A percentile compares a stretch with the other conserved stretches of the same genome.
These are phyloP conservation scores for Claviceps fusiformis DNA, from an alignment of 2,329 filamentous ascomycete genomes.

Conservation along the genomic window DNA sequence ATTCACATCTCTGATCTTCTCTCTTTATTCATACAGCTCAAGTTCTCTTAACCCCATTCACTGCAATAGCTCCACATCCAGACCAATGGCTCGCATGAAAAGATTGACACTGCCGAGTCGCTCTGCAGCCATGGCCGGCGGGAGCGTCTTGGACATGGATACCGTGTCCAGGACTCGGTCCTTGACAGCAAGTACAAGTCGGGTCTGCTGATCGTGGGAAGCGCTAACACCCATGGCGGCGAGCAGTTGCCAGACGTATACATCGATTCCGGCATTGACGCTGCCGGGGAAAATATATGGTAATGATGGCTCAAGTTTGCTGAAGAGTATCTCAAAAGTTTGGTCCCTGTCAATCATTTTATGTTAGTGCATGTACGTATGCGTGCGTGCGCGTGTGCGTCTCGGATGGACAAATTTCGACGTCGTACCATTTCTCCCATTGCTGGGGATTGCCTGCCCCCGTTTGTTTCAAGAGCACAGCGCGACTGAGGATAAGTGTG, in stretches of 20 bases:
- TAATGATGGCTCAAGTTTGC: slow-evolving; percentile 69
- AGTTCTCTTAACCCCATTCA: slow-evolving; percentile 9
- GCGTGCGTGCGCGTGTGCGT: neutral
- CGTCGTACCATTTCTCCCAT: slow-evolving; percentile 63
- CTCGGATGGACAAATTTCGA: neutral
- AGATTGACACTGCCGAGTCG: slow-evolving; percentile 87
- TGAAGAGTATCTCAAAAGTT: slow-evolving; percentile 79
- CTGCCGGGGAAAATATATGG: slow-evolving; percentile 80
- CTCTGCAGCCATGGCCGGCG: slow-evolving; percentile 69
- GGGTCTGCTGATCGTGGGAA: slow-evolving; percentile 86
- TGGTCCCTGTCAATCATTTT: slow-evolving; percentile 37
- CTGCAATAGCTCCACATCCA: slow-evolving; percentile 70
- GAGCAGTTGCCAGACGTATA: slow-evolving; percentile 96
- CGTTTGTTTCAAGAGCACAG: slow-evolving; percentile 81
- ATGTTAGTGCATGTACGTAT: slow-evolving; percentile 9
- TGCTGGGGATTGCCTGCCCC: slow-evolving; percentile 55
- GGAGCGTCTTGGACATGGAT: slow-evolving; percentile 73
- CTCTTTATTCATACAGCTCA: too few relatives aligned
- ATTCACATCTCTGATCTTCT: neutral
- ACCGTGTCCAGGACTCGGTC: slow-evolving; percentile 97
- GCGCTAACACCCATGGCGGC: slow-evolving; percentile 90
- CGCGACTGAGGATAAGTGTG: slow-evolving; percentile 87
- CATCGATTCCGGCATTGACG: slow-evolving; percentile 82
- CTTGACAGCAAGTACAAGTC: slow-evolving; percentile 89
- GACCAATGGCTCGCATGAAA: slow-evolving; percentile 97